These are phyloP conservation scores for Talaromyces atroroseus DNA, from an alignment of 2,329 filamentous ascomycete species.

Conservation along the genomic window DNA sequence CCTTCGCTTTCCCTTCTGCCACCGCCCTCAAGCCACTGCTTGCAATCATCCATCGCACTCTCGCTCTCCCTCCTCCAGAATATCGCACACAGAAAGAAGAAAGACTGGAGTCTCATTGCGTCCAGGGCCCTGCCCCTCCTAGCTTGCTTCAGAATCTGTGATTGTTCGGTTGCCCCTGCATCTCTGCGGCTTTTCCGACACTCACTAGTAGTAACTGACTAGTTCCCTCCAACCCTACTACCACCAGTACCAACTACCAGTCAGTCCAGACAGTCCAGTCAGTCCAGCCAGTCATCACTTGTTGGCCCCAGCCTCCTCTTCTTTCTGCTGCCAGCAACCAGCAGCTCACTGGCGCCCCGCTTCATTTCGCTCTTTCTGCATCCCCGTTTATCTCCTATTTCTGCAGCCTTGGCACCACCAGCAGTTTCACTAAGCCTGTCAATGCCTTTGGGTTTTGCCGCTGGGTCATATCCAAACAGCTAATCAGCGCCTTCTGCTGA, in stretches of 20 bases:
- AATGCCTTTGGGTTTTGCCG: constrained; percentile 1
- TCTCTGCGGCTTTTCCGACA: background rate
- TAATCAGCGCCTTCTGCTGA: constrained; percentile 6
- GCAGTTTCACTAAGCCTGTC: background rate
- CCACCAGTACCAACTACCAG: background rate
- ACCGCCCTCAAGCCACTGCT: constrained; percentile 7
- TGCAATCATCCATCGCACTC: background rate
- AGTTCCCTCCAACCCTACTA: background rate
- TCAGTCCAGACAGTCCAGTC: no score
- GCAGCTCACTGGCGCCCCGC: background rate
- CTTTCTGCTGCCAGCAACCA: background rate
- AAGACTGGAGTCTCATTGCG: background rate
- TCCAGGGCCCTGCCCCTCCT: no score
- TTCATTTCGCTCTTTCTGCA: background rate
- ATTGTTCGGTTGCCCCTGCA: background rate
- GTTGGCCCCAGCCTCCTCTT: constrained; percentile 10
- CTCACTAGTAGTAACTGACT: background rate
- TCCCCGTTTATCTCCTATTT: background rate
- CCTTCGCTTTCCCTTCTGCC: constrained; percentile 2
- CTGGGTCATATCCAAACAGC: constrained; percentile 3
- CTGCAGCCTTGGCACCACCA: background rate
- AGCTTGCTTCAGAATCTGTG: background rate
- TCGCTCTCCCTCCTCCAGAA: no score
- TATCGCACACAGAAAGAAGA: no score
- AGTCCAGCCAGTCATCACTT: background rate